Base-by-base conservation (phyloP, 805 yeast species). In the Wickerhamiella hasegawae region DNA sequence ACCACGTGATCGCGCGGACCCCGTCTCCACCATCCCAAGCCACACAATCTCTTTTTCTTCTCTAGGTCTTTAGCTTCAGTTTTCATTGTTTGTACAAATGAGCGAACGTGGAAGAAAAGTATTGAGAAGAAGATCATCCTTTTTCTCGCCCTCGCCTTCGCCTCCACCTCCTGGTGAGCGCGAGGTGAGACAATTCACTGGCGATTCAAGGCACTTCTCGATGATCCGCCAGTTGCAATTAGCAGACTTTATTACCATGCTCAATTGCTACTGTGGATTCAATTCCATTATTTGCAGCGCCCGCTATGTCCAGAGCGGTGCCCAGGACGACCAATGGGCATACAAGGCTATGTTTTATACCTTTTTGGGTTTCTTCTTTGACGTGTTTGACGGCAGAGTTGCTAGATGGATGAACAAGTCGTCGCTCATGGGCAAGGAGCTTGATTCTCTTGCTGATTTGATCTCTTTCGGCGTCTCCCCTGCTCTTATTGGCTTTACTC, bases 391-490 rank as follows among this genome's bases (percentile, higher is more conserved):
- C 55, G 98, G 98, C 24, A 73, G 93, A 49, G 98, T 87, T 5
- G 98, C 98, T 3, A 71, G 98, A 52, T 69, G 90, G 61, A 72
- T 95, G 60, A 79, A 84, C 55, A 83, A 85, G 61, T 71, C 93
- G 2, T 77, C 92, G 10, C 66, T 90, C 37, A 81, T 90, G 80
- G 98, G 98, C 41, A 97, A 90, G 59, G 98, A 90, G 60, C 70
- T 90, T 49, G 98, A 90, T 54, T 85, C 96, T 1, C 68, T 90
- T 48, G 98, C 98, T 17, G 98, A 90, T 59, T 70, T 90, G 49
- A 71, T 87, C 25, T 81, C 94, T 10, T 90, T 90, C 55, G 93
- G 96, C 42, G 94, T 87, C 23, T 85, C 94, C 2, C 98, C 98
- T 2, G 94, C 95, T 3, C 67, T 83, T 12, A 76, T 82, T 55